phyloP scores from a whole-genome alignment of 306 rosid genomes.

The Lathyrus tuberosus region DNA sequence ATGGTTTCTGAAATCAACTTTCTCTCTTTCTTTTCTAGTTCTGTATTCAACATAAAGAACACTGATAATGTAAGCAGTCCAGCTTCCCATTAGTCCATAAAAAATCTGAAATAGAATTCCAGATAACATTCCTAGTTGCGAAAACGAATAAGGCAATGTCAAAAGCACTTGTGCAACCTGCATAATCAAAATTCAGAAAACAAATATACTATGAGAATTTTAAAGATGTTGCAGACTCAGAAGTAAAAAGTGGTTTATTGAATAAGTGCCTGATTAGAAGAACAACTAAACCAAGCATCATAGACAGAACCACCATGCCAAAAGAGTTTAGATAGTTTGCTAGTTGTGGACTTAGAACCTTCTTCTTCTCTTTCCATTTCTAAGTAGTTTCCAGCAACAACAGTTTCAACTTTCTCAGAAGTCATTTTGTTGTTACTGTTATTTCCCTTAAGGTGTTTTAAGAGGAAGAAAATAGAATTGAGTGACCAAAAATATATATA shows the following conservation, averaged over 20 bases:
- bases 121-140: conserved; percentile 93
- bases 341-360: conserved; percentile 51
- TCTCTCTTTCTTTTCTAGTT: conserved; percentile 96
- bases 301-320: conserved; percentile 99
- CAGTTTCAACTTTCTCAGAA: conserved; percentile 97
- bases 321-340: conserved; percentile 66
- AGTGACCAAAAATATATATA: conserved; percentile 48
- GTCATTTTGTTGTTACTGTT: conserved; percentile 63
- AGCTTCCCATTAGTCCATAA: conserved; percentile 95
- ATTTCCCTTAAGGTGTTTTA: conserved; percentile 37
- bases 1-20: conserved; percentile 92
- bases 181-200: conserved; percentile 34
- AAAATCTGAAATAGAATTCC: conserved; percentile 92
- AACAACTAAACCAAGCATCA: conserved; percentile 98
- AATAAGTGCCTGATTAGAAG: conserved; percentile 83
- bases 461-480: conserved; percentile 47
- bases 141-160: conserved; percentile 94
- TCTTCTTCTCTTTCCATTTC: conserved; percentile 91
- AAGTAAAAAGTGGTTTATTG: background rate
- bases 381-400: conserved; percentile 84
- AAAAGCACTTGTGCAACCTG: conserved; percentile 98
- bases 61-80: conserved; percentile 98
- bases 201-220: background rate
- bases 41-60: conserved; percentile 90
- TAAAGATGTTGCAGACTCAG: background rate